Conservation (phyloP, 805 yeast genomes). For the Saccharomycopsis sp. region DNA sequence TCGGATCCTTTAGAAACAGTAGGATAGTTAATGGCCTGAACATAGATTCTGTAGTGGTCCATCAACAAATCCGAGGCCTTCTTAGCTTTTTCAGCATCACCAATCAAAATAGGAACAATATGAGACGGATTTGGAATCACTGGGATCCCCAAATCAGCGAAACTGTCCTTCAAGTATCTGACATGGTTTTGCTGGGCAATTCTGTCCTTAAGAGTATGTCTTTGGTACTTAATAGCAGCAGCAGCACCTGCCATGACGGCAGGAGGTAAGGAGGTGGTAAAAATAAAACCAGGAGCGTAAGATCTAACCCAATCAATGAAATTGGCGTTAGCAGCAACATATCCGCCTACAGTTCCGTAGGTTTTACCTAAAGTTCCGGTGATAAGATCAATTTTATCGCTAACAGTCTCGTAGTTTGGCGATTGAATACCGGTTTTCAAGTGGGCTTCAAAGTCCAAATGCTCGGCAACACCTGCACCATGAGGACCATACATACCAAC, state of each 20-base stretch:
- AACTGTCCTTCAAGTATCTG: slow-evolving; percentile 70
- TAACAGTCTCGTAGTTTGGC: slow-evolving; percentile 50
- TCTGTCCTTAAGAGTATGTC: slow-evolving; percentile 71
- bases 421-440: slow-evolving; percentile 57
- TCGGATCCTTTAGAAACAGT: slow-evolving; percentile 95
- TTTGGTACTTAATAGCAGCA: slow-evolving; percentile 79
- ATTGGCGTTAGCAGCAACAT: slow-evolving; percentile 79
- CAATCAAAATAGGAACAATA: slow-evolving; percentile 91
- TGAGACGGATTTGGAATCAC: slow-evolving; percentile 97
- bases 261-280: slow-evolving; percentile 97
- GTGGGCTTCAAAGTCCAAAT: slow-evolving; percentile 81
- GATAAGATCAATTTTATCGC: slow-evolving; percentile 90
- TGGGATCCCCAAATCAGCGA: slow-evolving; percentile 74
- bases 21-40: slow-evolving; percentile 97
- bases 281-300: slow-evolving; percentile 94
- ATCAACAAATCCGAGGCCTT: slow-evolving; percentile 84
- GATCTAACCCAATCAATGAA: slow-evolving; percentile 95
- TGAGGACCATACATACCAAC: slow-evolving; percentile 99
- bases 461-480: slow-evolving; percentile 99
- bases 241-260: slow-evolving; percentile 93
- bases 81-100: slow-evolving; percentile 90
- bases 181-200: slow-evolving; percentile 80
- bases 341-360: slow-evolving; percentile 96
- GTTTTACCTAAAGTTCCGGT: slow-evolving; percentile 98
- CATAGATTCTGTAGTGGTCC: slow-evolving; percentile 80